Base-by-base conservation (phyloP, 1,284 basidiomycete genomes). In the Ganoderma leucocontextum region DNA sequence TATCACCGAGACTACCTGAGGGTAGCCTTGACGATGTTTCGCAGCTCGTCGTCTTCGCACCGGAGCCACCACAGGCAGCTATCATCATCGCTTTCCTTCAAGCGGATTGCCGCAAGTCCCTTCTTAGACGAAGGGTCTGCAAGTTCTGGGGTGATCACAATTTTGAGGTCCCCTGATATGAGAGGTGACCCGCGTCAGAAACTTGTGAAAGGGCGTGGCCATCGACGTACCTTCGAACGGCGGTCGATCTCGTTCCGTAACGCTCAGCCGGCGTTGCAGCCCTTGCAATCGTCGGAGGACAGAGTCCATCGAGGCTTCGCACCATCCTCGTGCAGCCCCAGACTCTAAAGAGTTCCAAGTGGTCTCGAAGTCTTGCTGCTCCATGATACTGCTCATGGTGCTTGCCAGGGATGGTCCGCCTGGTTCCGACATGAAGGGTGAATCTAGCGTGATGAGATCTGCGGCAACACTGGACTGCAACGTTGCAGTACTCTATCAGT, bases 41-140 rank as follows among this genome's bases (percentile, higher is more conserved):
- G 72, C 12, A 78, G 66, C 19, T 69, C 63, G 22, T 78, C 75
- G 66, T 89, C 84, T 19, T 80, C 82, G 73, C 89, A 87, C 38
- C 90, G 87, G 67, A 92, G 69, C 66, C 89, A 86, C 92, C 92
- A 94, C 52, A 94, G 77, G 75, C 91, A 92, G 44, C 89, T 86
- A 38, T 90, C 89, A 57, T 92, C 92, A 7, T 90, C 89, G 29
- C 85, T 86, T 71, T 87, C 87, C 60, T 84, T 86, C 59, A 94
- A 78, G 49, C 90, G 85, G 36, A 93, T 76, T 12, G 84, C 77
- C 3, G 83, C 87, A 44, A 72, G 42, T 36, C 73, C 69, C 59
- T 70, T 63, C 65, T 74, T 72, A 66, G 70, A 63, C 59, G 64
- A 33, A 6, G 19, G 36, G 12, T 62, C 57, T 4, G 42, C 38